phyloP scores from a whole-genome alignment of 805 yeast genomes.

The Hanseniaspora opuntiae region DNA sequence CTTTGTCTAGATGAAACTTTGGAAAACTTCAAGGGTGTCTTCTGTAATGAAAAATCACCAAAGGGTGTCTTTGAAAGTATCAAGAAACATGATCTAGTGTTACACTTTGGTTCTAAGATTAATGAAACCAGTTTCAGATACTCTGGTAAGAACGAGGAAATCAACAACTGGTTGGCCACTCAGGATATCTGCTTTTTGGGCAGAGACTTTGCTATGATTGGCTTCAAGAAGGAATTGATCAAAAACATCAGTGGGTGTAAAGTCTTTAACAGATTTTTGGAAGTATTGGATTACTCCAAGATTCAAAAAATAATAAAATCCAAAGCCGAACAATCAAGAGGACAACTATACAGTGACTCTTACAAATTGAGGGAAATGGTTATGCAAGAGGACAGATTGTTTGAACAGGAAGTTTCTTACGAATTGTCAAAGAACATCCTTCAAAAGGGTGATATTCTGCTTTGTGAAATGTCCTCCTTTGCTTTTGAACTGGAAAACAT shows the following conservation, averaged over 20 bases:
- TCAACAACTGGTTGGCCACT: constrained; percentile 1
- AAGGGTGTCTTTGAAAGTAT: constrained; percentile 35
- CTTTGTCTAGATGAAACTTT: constrained; percentile 51
- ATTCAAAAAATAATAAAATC: neutral
- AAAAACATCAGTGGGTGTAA: constrained; percentile 36
- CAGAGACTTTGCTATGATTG: constrained; percentile 11
- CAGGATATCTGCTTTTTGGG: constrained; percentile 9
- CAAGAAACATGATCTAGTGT: constrained; percentile 48
- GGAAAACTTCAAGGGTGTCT: constrained; percentile 54
- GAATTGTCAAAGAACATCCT: constrained; percentile 34
- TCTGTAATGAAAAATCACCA: constrained; percentile 39
- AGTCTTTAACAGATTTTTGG: constrained; percentile 34
- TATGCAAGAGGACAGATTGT: constrained; percentile 4
- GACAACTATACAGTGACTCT: constrained; percentile 6
- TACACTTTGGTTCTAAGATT: constrained; percentile 55
- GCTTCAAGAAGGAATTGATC: constrained; percentile 14
- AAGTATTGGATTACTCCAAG: constrained; percentile 24
- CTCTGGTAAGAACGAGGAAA: neutral
- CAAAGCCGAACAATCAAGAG: constrained; percentile 10
- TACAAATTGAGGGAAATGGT: neutral
- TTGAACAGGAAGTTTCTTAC: constrained; percentile 34
- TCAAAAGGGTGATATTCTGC: constrained; percentile 52
- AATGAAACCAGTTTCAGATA: constrained; percentile 35
- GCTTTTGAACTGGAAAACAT: constrained; percentile 65
- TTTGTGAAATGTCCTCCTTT: constrained; percentile 74